These are phyloP conservation scores for Adansonia gregorii DNA, from an alignment of 441 rosid species.

Conservation along the genomic window DNA sequence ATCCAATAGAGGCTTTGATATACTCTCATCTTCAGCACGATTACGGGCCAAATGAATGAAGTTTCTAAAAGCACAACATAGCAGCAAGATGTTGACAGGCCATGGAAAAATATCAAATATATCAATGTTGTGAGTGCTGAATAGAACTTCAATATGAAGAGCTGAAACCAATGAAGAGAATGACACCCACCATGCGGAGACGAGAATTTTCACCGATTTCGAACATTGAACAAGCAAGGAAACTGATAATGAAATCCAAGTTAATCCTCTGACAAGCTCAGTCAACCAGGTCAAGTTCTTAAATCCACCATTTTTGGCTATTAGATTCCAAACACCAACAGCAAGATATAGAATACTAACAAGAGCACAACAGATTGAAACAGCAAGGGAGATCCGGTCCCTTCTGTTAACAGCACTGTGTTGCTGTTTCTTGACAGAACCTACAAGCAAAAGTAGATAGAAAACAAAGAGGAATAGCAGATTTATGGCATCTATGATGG, in stretches of 20 bases:
- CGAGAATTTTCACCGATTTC: constrained; percentile 41
- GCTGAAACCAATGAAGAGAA: constrained; percentile 54
- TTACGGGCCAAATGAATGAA: constrained; percentile 32
- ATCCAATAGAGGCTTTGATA: constrained; percentile 55
- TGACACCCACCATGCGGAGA: constrained; percentile 68
- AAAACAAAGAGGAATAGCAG: constrained; percentile 59
- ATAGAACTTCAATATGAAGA: constrained; percentile 44
- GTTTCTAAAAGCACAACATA: constrained; percentile 57
- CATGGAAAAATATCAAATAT: constrained; percentile 49
- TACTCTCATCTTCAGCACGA: constrained; percentile 30
- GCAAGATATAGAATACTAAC: constrained; percentile 45
- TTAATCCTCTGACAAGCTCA: constrained; percentile 54
- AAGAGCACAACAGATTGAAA: constrained; percentile 51
- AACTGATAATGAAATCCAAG: constrained; percentile 63
- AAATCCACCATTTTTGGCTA: constrained; percentile 24
- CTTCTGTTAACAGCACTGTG: constrained; percentile 31
- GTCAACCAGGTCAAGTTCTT: constrained; percentile 36
- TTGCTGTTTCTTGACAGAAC: constrained; percentile 36
- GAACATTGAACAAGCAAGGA: constrained; percentile 57
- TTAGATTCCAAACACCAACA: constrained; percentile 47
- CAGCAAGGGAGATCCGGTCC: constrained; percentile 44
- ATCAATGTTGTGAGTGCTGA: constrained; percentile 36
- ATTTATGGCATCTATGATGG: constrained; percentile 53
- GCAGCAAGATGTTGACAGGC: constrained; percentile 54
- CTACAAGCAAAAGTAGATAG: constrained; percentile 49